Evolutionary conservation across 2,329 filamentous ascomycete genomes (phyloP), one percentile per base, ranked within the genome.

Genomic region (Pseudogymnoascus pannorum): DNA sequence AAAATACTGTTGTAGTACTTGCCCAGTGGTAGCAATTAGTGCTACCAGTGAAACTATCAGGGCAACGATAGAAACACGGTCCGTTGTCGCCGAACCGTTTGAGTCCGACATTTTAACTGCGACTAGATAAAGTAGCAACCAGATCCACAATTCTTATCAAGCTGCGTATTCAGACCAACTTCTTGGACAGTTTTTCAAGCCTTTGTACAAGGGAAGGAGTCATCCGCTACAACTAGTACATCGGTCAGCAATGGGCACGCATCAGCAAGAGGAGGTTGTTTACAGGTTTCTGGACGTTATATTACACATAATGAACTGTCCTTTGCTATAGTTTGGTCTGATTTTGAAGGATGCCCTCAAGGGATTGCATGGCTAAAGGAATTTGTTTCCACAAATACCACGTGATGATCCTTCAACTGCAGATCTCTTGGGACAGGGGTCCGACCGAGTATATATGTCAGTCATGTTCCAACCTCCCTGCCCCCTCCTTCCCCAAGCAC

Each of bases 1-100:
- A 59, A 73, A 72, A 57, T 74, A 73, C 58, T 75, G 73, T 48
- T 73, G 71, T 7, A 74, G 64, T 24, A 74, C 67, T 60, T 75
- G 71, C 24, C 63, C 64, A 14, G 69, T n/a, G 5, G 71, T 67
- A 1, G 66, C 66, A 20, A 72, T 26, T 7, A 75, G 68, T 18
- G 73, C 72, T 22, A 74, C 68, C 3, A 74, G 64, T 9, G 73
- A 69, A 20, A 75, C 68, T 26, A 72, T 57, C 33, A 75, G 67
- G n/a, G 73, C 73, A 31, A 68, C 64, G 12, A 72, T 62, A 26
- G 67, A 31, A 44, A 68, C 16, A 48, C 8, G 36, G n/a, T 16
- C 58, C 26, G 16, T 20, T 20, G 20, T 26, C 33, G 18, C 26
- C 57, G 31, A 38, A 6, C 16, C 26, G 20, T 26, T 18, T 42